phyloP scores from a whole-genome alignment of 345 rosid species.

The Aquilaria sinensis region DNA sequence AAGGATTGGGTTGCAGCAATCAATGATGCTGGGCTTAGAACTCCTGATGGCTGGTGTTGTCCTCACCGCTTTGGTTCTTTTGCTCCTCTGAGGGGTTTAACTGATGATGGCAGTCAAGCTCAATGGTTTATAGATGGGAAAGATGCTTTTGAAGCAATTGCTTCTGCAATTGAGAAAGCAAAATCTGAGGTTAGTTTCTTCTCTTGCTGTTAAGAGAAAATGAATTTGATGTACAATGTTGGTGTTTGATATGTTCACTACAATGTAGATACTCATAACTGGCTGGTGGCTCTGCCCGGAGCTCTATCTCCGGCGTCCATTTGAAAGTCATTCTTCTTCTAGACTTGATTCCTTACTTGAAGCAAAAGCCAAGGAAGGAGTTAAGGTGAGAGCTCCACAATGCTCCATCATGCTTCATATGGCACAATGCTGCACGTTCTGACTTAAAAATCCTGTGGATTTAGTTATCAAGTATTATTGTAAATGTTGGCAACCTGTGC shows the following conservation, averaged over 20 bases:
- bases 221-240: neutral
- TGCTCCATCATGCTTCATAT: neutral
- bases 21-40: constrained; percentile 44
- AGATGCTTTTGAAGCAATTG: constrained; percentile 89
- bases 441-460: neutral
- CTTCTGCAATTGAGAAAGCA: constrained; percentile 72
- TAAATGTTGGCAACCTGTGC: constrained; percentile 9
- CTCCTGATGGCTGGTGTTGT: constrained; percentile 58
- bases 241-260: constrained; percentile 3
- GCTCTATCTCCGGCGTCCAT: constrained; percentile 88
- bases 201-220: neutral
- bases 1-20: constrained; percentile 77
- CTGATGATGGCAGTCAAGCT: constrained; percentile 83
- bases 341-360: constrained; percentile 75
- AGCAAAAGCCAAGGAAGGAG: constrained; percentile 85
- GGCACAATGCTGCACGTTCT: neutral
- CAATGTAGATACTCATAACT: constrained; percentile 72
- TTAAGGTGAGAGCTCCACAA: constrained; percentile 47
- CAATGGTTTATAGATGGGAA: constrained; percentile 92
- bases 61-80: constrained; percentile 80
- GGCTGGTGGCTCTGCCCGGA: constrained; percentile 99
- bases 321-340: constrained; percentile 43
- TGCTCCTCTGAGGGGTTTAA: constrained; percentile 77
- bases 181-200: constrained; percentile 65
- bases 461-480: neutral